Percentiles rank a stretch among this genome's conserved stretches.
phyloP scores from a whole-genome alignment of 225 moss, liverwort and hornwort species.

The Lunularia cruciata region DNA sequence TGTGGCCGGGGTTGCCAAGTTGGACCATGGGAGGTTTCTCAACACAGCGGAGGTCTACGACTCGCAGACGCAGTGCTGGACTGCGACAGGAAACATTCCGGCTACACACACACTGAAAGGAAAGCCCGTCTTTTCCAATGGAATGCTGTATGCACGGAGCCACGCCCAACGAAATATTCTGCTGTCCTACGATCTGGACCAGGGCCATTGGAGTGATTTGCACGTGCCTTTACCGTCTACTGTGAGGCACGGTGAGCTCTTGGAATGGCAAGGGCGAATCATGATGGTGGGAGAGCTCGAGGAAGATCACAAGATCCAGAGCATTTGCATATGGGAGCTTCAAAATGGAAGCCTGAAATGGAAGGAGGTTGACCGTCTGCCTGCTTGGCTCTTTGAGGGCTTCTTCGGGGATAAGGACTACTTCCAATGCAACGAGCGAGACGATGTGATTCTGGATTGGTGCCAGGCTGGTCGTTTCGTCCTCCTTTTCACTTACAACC shows the following conservation, averaged over 20 bases:
- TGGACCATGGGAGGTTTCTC: constrained; percentile 22
- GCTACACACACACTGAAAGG: constrained; percentile 41
- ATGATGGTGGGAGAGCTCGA: constrained; percentile 53
- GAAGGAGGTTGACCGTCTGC: constrained; percentile 48
- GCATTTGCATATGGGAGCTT: constrained; percentile 53
- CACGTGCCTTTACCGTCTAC: constrained; percentile 42
- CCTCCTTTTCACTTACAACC: constrained; percentile 45
- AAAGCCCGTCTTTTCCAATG: constrained; percentile 41
- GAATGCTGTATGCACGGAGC: constrained; percentile 42
- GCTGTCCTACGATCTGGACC: constrained; percentile 42
- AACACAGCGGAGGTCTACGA: constrained; percentile 46
- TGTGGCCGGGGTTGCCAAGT: constrained; percentile 43
- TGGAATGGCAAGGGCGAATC: constrained; percentile 52
- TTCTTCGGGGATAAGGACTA: constrained; percentile 51
- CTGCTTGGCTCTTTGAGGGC: constrained; percentile 42
- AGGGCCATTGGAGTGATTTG: constrained; percentile 41
- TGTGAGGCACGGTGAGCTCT: constrained; percentile 45
- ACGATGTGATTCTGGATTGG: constrained; percentile 51
- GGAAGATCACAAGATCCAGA: constrained; percentile 47
- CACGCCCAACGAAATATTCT: constrained; percentile 32
- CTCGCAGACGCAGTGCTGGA: constrained; percentile 43
- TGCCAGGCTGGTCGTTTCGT: constrained; percentile 51
- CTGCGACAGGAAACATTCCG: constrained; percentile 40
- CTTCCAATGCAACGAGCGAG: constrained; percentile 48
- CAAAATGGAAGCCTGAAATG: constrained; percentile 35